Base-by-base conservation (phyloP, 345 rosid species). In the Bretschneidera sinensis region DNA sequence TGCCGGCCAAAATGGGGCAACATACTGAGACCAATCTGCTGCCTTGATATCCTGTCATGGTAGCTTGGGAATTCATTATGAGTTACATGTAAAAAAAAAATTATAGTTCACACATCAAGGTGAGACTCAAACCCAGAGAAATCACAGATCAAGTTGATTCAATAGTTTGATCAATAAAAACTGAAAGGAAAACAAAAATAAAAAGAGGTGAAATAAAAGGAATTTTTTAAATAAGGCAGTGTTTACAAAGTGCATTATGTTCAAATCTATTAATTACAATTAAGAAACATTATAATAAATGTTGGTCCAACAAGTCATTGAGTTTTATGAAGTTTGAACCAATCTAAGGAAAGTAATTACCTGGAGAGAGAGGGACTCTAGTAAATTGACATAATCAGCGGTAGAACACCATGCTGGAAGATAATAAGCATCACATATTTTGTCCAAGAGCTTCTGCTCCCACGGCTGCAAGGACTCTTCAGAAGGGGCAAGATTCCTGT, bases 1-100 rank as follows among this genome's bases (percentile, higher is more conserved):
- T 0, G 96, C 98, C 0, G 98, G 96, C 98, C 97, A 92, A 59
- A 92, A 89, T 21, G 98, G 96, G 10, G 97, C 89, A 9, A 92
- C 95, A 23, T 87, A 48, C 60, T 68, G 60, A 54, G 97, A 79
- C 98, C 98, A 92, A 78, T 92, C 97, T 24, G 80, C 95, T 43
- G 75, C 76, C 74, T 77, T 85, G n/a, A 92, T 83, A 45, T 89
- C 97, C 98, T 92, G 82, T 22, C 61, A 58, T 20, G 6, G 31
- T 15, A 66, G 14, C 22, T 34, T 49, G 24, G 18, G 1, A 47
- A 51, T 18, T 43, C 9, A 22, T 22, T 2, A 8, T 21, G 9
- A 20, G 35, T 66, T 31, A 19, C 43, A 24, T 10, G 24, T 23
- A 9, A 45, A 50, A 43, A 23, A 24, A n/a, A 2, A 13, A 33